phyloP scores from a whole-genome alignment of 2,329 filamentous ascomycete species.

The Epichloe gansuensis region DNA sequence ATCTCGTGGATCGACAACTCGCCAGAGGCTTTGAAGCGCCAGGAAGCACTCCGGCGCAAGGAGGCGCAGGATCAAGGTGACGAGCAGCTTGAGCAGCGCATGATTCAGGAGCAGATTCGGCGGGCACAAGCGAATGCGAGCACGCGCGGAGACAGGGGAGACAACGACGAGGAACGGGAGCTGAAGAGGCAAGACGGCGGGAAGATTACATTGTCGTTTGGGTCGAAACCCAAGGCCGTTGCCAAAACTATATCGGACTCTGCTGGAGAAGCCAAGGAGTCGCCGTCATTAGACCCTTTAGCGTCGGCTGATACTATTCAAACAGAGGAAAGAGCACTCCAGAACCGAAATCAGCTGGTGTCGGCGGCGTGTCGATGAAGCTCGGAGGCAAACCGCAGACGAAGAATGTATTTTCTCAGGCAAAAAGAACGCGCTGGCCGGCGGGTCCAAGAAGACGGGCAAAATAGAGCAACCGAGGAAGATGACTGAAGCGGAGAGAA shows the following conservation, averaged over 20 bases:
- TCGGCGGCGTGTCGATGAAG: conserved; percentile 47
- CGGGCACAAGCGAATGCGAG: conserved; percentile 48
- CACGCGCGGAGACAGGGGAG: conserved; percentile 27
- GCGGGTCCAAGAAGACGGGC: conserved; percentile 47
- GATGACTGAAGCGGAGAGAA: conserved; percentile 78
- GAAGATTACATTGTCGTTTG: conserved; percentile 63
- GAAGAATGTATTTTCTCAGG: conserved; percentile 63
- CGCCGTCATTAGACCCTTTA: conserved; percentile 11
- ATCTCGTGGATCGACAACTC: conserved; percentile 88
- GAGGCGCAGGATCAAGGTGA: conserved; percentile 84
- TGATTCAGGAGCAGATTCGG: conserved; percentile 75
- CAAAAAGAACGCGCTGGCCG: conserved; percentile 57
- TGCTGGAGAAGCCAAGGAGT: conserved; percentile 7
- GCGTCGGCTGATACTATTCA: conserved; percentile 8
- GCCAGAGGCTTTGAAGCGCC: conserved; percentile 67
- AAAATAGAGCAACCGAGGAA: conserved; percentile 57
- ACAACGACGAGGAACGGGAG: conserved; percentile 30
- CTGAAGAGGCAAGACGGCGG: conserved; percentile 57
- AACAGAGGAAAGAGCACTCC: conserved; percentile 8
- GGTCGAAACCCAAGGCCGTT: conserved; percentile 26
- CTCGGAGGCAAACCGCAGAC: conserved; percentile 50
- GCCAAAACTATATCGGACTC: background rate
- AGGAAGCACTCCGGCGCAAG: conserved; percentile 71
- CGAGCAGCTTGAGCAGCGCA: conserved; percentile 74
- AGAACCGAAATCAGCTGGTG: conserved; percentile 21